Evolutionary conservation across 352 stramenopile genomes (phyloP).

Genomic region (Globisporangium takayamanum): DNA sequence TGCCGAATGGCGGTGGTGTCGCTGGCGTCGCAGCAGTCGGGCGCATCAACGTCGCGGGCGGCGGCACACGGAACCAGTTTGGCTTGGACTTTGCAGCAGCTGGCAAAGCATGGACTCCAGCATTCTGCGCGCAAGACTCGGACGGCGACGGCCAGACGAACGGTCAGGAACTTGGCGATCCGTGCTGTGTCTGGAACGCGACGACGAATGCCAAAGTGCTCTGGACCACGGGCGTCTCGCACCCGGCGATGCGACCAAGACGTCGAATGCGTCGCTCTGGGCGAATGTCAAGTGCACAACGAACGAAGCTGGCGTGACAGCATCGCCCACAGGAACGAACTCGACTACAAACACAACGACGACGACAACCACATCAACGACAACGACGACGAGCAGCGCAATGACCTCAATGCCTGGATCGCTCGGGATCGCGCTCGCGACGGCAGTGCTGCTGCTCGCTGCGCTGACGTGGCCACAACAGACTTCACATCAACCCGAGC

Average conservation of each 20-base stretch:
- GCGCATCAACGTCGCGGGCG: neutral
- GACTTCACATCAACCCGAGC: too few relatives aligned
- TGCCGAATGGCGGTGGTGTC: conserved; percentile 1
- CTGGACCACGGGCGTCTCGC: conserved; percentile 14
- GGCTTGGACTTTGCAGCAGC: conserved; percentile 3
- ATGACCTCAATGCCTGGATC: neutral
- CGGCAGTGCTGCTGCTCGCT: neutral
- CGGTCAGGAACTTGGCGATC: conserved; percentile 61
- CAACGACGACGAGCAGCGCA: neutral
- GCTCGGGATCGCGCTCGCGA: neutral
- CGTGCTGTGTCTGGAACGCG: conserved; percentile 35
- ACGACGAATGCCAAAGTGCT: neutral
- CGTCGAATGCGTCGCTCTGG: conserved; percentile 13
- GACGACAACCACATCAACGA: neutral
- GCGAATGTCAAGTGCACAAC: conserved; percentile 12
- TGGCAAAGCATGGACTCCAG: conserved; percentile 17
- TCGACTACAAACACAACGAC: neutral
- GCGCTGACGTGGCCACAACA: too few relatives aligned
- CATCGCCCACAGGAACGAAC: neutral
- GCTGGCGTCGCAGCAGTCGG: neutral
- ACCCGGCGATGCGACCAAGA: conserved; percentile 11
- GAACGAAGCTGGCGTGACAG: conserved; percentile 1
- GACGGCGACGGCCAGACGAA: conserved; percentile 54
- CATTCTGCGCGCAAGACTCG: conserved; percentile 26
- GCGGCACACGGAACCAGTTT: conserved; percentile 3